These are phyloP conservation scores for Penicillium pulvis DNA, from an alignment of 495 filamentous ascomycete genomes.

Conservation along the genomic window DNA sequence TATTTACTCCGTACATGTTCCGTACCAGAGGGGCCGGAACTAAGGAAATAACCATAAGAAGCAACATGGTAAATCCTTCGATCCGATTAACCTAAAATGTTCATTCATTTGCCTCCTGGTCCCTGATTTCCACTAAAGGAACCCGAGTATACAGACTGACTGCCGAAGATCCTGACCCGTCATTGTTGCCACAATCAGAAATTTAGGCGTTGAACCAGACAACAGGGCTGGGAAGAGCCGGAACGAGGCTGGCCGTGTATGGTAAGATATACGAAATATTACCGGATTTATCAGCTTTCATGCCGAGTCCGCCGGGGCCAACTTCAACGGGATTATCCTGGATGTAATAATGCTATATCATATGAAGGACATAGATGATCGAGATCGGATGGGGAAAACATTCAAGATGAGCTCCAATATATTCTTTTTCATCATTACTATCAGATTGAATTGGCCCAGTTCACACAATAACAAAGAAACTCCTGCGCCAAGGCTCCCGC, in stretches of 20 bases:
- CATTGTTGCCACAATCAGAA: constrained; percentile 29
- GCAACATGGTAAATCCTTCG: not conserved
- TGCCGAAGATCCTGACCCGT: not conserved
- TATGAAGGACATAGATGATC: not conserved
- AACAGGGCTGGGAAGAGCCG: not conserved
- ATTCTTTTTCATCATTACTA: no score
- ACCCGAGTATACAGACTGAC: not conserved
- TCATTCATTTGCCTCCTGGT: not conserved
- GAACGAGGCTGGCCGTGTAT: constrained; percentile 9
- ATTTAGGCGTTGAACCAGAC: constrained; percentile 26
- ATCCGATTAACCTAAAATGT: not conserved
- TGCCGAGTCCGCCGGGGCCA: constrained; percentile 1
- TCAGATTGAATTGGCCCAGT: no score
- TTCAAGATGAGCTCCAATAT: not conserved
- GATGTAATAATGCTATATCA: no score
- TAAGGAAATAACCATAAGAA: not conserved
- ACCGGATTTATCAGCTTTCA: constrained; percentile 15
- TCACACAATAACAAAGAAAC: not conserved
- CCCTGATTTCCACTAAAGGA: not conserved
- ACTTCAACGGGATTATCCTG: not conserved
- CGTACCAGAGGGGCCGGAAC: not conserved
- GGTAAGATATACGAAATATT: not conserved
- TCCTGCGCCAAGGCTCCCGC: constrained; percentile 3
- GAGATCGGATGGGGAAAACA: not conserved
- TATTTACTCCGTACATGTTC: not conserved